Evolutionary conservation across 2,329 filamentous ascomycete species (phyloP), one percentile per base, ranked within the genome.

Genomic region (Madurella mycetomatis): DNA sequence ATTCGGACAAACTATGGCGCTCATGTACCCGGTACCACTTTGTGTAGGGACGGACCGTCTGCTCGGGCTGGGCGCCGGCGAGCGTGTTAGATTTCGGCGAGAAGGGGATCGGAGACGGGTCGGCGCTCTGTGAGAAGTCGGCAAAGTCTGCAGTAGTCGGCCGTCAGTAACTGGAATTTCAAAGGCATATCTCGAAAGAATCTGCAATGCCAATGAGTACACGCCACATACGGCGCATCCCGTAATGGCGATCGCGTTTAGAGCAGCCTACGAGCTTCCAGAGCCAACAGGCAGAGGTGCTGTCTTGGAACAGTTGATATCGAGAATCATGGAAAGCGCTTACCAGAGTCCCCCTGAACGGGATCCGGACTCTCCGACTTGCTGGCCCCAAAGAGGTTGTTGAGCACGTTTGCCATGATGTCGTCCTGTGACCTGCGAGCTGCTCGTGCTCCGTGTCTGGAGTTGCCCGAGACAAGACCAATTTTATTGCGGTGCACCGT

Each of bases 21-120:
- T 97, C 92, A 81, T 95, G 94, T 58, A 97, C 78, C 53, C 91
- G 90, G 76, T 97, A 99, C 94, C 94, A 99, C 77, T 90, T 90
- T 49, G 91, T 96, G 72, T 87, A 96, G 13, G 89, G 88, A 25
- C 78, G 75, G 42, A 69, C 72, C 43, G 78, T 77, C 45, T 73
- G 70, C 43, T 75, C 76, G 56, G 80, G 77, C 32, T 67, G 64
- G 47, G 73, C 70, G 41, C 73, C 72, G 37, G 70, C 72, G 55
- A 78, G 70, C 53, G 77, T 72, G 59, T 78, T 72, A 56, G 76
- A 72, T 55, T 73, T 70, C 47, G 76, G 70, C 48, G 73, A 73
- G 67, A 77, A 70, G 56, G 81, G 72, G 16, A 68, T 73, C 54
- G 80, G 80, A 19, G 76, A 71, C 53, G 89, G 85, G 17, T 87